These are phyloP conservation scores for Daldinia childiae DNA, from an alignment of 495 filamentous ascomycete species.

Conservation along the genomic window DNA sequence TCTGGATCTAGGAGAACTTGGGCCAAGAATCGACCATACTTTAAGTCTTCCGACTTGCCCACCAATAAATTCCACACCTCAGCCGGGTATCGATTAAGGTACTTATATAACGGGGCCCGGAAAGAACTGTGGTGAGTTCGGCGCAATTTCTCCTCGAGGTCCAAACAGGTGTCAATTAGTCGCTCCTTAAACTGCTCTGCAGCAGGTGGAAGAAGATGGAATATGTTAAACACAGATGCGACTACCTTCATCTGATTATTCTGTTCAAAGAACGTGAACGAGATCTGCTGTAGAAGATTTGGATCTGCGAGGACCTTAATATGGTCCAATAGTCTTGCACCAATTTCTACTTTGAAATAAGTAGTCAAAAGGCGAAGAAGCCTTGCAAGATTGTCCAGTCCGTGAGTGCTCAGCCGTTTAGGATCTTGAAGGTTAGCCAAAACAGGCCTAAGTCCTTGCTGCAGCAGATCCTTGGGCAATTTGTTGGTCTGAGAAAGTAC, in stretches of 20 bases:
- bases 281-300: conserved; percentile 81
- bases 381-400: conserved; percentile 88
- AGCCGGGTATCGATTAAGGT: conserved; percentile 89
- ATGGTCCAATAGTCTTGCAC: conserved; percentile 87
- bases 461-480: conserved; percentile 92
- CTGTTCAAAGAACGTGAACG: conserved; percentile 93
- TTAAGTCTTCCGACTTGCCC: conserved; percentile 77
- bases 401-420: conserved; percentile 86
- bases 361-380: conserved; percentile 91
- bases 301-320: conserved; percentile 90
- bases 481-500: conserved; percentile 90
- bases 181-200: conserved; percentile 90
- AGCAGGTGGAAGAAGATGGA: conserved; percentile 89
- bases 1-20: conserved; percentile 84
- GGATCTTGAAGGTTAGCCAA: conserved; percentile 95
- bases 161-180: conserved; percentile 86
- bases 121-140: conserved; percentile 95
- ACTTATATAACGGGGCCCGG: conserved; percentile 89
- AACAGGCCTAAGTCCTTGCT: conserved; percentile 93
- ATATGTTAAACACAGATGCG: conserved; percentile 92
- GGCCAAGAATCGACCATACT: conserved; percentile 92
- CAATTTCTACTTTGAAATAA: conserved; percentile 99
- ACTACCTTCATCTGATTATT: conserved; percentile 91
- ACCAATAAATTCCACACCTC: conserved; percentile 85
- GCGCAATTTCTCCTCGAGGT: conserved; percentile 85